Base-by-base conservation (phyloP, 805 yeast genomes). In the Saccharomyces cerevisiae region DNA sequence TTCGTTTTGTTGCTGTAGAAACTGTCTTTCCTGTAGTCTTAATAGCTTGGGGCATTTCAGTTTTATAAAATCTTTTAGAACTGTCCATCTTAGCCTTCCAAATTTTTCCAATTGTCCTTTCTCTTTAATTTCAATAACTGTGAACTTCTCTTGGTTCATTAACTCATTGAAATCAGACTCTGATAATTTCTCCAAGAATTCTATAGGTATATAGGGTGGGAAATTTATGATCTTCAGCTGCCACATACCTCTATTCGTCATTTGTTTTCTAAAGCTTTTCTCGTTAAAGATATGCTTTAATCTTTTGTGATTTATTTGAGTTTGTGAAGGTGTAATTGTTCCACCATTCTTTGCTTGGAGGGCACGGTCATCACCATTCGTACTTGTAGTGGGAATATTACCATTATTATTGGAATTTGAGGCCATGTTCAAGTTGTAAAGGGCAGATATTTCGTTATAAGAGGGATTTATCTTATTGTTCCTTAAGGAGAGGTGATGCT, bases 21-120 rank as follows among this genome's bases (percentile, higher is more conserved):
- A 31, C n/a, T 26, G 30, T 8, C n/a, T 48, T 49, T 55, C 57
- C 24, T 59, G 53, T 49, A 60, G 51, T 41, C 57, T 60, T 27
- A 67, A 50, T 50, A 67, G 55, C 41, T 57, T 60, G 14, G 68
- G 68, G 52, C 71, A 68, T 50, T 67, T 67, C 41, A 63, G 53
- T 51, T 72, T 68, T 11, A 74, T 61, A 46, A 65, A 68, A 55
- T 74, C 78, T 57, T 73, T 73, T 17, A 74, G 51, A 1, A 70
- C 69, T 13, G 67, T 70, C 76, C 77, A 74, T 53, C 69, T 63
- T 6, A 69, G 55, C 49, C 67, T 67, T 9, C 66, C 65, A 53
- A 53, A 67, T 48, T 58, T 60, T 14, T 65, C 69, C 24, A 67
- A 58, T 30, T 61, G 59, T 28, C 60, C 57, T 9, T 68, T 67